Base-by-base conservation (phyloP, 768 basidiomycete genomes). In the Gautieria morchelliformis region DNA sequence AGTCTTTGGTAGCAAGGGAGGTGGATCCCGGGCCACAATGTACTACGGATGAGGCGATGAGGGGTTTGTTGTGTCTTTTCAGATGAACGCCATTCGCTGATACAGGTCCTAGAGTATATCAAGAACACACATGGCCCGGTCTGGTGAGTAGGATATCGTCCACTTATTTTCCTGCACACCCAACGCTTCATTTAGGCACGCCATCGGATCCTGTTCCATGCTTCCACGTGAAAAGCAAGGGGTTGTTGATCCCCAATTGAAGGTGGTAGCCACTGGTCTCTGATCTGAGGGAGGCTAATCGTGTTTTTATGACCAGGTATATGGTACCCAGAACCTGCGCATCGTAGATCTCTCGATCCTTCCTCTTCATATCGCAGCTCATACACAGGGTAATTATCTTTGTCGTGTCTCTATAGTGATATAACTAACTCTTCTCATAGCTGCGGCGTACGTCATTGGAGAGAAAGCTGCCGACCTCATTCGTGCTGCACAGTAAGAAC, bases 211-310 rank as follows among this genome's bases (percentile, higher is more conserved):
- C 0, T 85, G 72, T 58, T 77, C 82, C 0, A 85, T 86, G 84
- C 84, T 84, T 64, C 74, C 81, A 3, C 74, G 76, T 20, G 73
- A 76, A 27, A 74, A 75, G 48, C 78, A 75, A 5, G 84, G 84
- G 14, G 85, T 86, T 4, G 81, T 87, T 8, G 82, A 87, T 62
- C 53, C 76, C 27, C 69, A 70, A 17, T 67, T 87, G 41, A 81
- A 81, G 60, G 78, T 74, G 1, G 11, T 1, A 12, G 1, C 8
- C n/a, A 24, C 44, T 15, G 33, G n/a, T 3, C 30, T 12, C 11
- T 5, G 11, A 33, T 5, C 20, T 20, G 17, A 20, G 14, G 15
- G 10, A 11, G 3, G 49, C n/a, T 17, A 14, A 27, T 52, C 37
- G 52, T n/a, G 52, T 55, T 4, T 35, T 22, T 7, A 37, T 10